Evolutionary conservation across 768 basidiomycete species (phyloP), one percentile per base, ranked within the genome.

Genomic region (Tulasnella sp.): DNA sequence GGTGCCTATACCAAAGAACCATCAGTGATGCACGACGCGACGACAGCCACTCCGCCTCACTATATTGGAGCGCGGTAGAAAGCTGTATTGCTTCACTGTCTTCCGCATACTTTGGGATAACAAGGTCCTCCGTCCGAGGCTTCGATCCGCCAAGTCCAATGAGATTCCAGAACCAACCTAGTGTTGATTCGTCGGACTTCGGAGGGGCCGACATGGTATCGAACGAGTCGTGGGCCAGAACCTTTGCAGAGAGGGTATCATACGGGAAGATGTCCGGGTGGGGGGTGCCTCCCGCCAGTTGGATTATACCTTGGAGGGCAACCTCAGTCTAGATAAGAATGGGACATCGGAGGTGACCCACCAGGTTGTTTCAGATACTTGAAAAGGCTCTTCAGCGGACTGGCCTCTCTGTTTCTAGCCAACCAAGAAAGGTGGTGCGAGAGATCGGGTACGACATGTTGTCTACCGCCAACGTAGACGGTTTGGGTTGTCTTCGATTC

Each of bases 261-360:
- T 84, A 84, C 0, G 84, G 84, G 66, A 86, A 89, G 66, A 81
- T 82, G 0, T 73, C 74, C 6, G 84, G 79, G 59, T 72, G 74
- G 0, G 87, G 86, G 23, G 84, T 64, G 80, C 86, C 86, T 64
- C 85, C 85, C n/a, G 83, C 83, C 60, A 89, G 70, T 49, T 67
- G 69, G 49, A 86, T 75, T 6, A 80, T 59, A 8, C 49, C 55
- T 29, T 58, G 59, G 36, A 57, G 8, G 9, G 6, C 4, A 34
- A n/a, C 15, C 31, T 6, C 34, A 27, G 25, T 27, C 11, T 32
- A 19, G 0, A 17, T 35, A 34, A 14, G 2, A 19, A 34, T 14
- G 4, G 31, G 41, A 21, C 15, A 3, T 2, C 9, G 29, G 15
- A 11, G 9, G 15, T 6, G 3, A 6, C 42, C 29, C 3, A 57